Evolutionary conservation across 2,329 filamentous ascomycete species (phyloP), one percentile per base, ranked within the genome.

Genomic region (Colletotrichum sp.): DNA sequence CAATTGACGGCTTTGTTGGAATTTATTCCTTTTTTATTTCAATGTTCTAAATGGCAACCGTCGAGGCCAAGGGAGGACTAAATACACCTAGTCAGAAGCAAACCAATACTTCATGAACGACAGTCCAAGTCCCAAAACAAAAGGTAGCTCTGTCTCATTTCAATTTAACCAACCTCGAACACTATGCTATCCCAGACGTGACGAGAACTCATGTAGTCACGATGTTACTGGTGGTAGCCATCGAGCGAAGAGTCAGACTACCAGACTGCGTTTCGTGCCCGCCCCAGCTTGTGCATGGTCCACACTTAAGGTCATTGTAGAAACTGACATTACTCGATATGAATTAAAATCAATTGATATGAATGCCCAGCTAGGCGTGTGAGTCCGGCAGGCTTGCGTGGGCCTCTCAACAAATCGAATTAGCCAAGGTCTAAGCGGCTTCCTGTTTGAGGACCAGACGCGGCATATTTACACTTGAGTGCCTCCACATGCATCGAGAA

Each of bases 61-160:
- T 14, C 32, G 6, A 14, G 6, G 6, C 6, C 32, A 0, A 14
- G 6, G 32, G 32, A 7, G 32, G 32, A 13, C 32, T 32, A 32
- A 0, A 32, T 32, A 32, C 1, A 13, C 1, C 12, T 13, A 5
- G 2, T 2, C 32, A 32, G 2, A 0, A 32, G 1, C 32, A 32
- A 32, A 32, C 5, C 32, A 14, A 34, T 34, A 34, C 13, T 34
- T 7, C 32, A 34, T 14, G 32, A 34, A 4, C 6, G 32, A 14
- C 32, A 34, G 32, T 34, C 12, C 6, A 34, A 34, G 12, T 14
- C 39, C 0, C 8, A 3, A 18, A n/a, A 43, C 13, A 12, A 43
- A 5, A 43, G 39, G 3, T 2, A n/a, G 10, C 5, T 39, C 9
- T 43, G 13, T n/a, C 18, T 39, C 36, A 39, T 39, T 39, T 18